These are phyloP conservation scores for Tolypocladium capitatum DNA, from an alignment of 2,329 filamentous ascomycete species.

Conservation along the genomic window DNA sequence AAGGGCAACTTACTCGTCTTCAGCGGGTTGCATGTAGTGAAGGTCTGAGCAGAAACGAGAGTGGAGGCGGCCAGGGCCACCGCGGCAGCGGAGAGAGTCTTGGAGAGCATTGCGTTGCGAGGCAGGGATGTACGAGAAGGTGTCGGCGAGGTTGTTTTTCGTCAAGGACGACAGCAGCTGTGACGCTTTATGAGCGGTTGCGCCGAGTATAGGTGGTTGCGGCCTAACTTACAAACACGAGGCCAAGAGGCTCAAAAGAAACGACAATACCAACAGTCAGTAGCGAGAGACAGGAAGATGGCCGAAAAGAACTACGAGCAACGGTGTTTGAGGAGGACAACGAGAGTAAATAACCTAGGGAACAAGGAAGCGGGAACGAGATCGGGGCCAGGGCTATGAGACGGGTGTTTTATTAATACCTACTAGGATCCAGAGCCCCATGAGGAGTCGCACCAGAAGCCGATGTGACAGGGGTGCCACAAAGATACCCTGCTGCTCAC, in stretches of 20 bases:
- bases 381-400: neutral
- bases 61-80: slow-evolving; percentile 35
- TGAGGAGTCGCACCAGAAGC: neutral
- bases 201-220: neutral
- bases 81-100: slow-evolving; percentile 29
- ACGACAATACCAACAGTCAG: neutral
- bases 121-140: neutral
- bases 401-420: neutral
- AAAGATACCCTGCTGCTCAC: neutral
- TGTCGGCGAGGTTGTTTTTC: neutral
- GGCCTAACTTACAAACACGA: neutral
- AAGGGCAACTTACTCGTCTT: slow-evolving; percentile 28
- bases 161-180: neutral
- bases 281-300: neutral
- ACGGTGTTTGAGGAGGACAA: neutral
- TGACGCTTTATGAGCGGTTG: neutral
- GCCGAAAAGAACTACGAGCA: no score
- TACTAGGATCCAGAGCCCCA: neutral
- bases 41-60: slow-evolving; percentile 42
- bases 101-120: slow-evolving; percentile 24
- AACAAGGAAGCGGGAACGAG: neutral
- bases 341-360: neutral
- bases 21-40: slow-evolving; percentile 40
- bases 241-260: neutral
- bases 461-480: neutral